Evolutionary conservation across 2,329 filamentous ascomycete species (phyloP), one percentile per base, ranked within the genome.

Genomic region (Nothopassalora personata): DNA sequence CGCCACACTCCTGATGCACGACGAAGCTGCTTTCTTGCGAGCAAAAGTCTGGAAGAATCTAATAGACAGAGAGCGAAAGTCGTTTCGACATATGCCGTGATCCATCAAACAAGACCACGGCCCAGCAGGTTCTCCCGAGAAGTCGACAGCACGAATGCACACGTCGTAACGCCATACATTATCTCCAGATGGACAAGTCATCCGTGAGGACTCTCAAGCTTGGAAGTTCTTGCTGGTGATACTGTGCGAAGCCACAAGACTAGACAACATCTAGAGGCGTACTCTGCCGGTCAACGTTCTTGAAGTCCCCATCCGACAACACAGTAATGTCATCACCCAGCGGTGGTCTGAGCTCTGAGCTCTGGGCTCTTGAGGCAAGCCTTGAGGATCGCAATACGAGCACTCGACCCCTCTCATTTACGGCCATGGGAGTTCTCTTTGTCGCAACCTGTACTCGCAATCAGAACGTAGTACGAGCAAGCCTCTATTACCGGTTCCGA

Each of bases 361-460:
- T 23, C 34, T 36, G 7, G 18, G 39, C 39, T 43, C n/a, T 7
- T 8, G n/a, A n/a, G 39, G 5, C 39, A 3, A 43, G 13, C 4
- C 39, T 8, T n/a, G 5, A 4, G 7, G 13, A n/a, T 23, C 51
- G 27, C 51, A 13, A 43, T 11, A 54, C 33, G 10, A 47, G 8
- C 31, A n/a, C 39, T 46, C 19, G 39, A 18, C 18, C 28, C 34
- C n/a, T 55, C 39, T 47, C 36, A 55, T 45, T 30, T 47, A 47
- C 53, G 6, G 53, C 23, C 9, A 18, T 30, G 15, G 7, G 31
- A 33, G 39, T 55, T 8, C 13, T 53, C 58, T 60, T 60, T 60
- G 53, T 60, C 31, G 13, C 28, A 27, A 23, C 23, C 45, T 45
- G 15, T 49, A 49, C 18, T 19, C 27, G 3, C 36, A 15, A 28